Base-by-base conservation (phyloP, 345 rosid species). In the Acer campestre region DNA sequence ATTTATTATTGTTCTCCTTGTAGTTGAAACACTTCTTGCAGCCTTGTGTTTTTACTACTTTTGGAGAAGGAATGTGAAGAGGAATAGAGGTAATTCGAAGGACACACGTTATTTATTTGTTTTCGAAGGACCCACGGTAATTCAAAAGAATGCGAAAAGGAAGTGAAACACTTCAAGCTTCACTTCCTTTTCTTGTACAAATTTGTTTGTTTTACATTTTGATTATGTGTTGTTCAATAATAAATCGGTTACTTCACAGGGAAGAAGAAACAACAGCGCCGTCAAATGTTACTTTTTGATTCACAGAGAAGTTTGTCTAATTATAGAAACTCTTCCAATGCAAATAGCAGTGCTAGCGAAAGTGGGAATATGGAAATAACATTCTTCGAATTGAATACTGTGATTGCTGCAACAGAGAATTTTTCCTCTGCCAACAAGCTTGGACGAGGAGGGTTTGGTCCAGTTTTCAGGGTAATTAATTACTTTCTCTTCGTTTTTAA, bases 401-500 rank as follows among this genome's bases (percentile, higher is more conserved):
- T 83, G 22, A 61, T 63, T 23, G 29, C 65, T 68, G 86, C 86
- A 27, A 83, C 86, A 12, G 44, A 48, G 25, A 9, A 74, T 6
- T 83, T 83, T 73, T 74, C 83, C 16, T 7, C 51, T n/a, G 67
- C 67, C 17, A 78, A 79, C 42, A 73, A 73, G 80, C 61, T 83
- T 35, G 83, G 83, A 7, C 69, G 35, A 63, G 83, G 83, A 0
- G 83, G 83, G 0, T 83, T 77, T 12, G 86, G 83, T 64, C 61
- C 69, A 13, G 81, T 80, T n/a, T 83, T 77, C 61, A 63, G 61
- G 85, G 85, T 83, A 75, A 22, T 48, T 20, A 14, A 27, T 29
- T 25, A 25, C 27, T 25, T 29, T 29, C 31, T 29, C 31, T 29
- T 2, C 31, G 3, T 29, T 29, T 29, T 29, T 2, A 2, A 29